phyloP scores from a whole-genome alignment of 2,329 filamentous ascomycete species.

The Penicillium palitans region DNA sequence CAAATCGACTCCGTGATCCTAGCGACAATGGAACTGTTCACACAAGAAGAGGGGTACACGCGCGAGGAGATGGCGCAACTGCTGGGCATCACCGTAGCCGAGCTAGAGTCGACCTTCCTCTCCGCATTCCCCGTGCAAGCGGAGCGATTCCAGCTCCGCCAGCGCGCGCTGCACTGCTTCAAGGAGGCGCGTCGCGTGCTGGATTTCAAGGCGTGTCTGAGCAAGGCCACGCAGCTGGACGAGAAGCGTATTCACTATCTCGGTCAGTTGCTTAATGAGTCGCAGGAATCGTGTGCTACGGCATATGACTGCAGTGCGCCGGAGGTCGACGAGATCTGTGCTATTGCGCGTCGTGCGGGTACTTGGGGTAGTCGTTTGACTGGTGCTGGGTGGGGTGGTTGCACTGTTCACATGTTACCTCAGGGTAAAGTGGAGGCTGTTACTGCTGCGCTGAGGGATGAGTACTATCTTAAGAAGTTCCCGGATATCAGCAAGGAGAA shows the following conservation, averaged over 20 bases:
- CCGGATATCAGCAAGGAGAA: constrained; percentile 70
- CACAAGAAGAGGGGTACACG: constrained; percentile 80
- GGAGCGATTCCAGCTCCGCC: constrained; percentile 80
- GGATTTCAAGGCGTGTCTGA: constrained; percentile 76
- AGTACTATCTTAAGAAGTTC: constrained; percentile 78
- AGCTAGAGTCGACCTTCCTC: constrained; percentile 76
- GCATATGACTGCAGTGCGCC: constrained; percentile 89
- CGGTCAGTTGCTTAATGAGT: constrained; percentile 82
- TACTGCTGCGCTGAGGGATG: constrained; percentile 70
- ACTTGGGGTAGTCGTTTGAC: constrained; percentile 84
- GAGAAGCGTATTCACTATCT: constrained; percentile 71
- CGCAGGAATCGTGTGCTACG: constrained; percentile 82
- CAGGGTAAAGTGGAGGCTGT: constrained; percentile 77
- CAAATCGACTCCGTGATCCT: constrained; percentile 74
- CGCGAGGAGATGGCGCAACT: constrained; percentile 76
- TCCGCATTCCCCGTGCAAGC: constrained; percentile 87
- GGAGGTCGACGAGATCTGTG: constrained; percentile 86
- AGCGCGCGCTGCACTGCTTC: constrained; percentile 89
- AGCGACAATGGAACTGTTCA: constrained; percentile 69
- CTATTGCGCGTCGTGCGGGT: constrained; percentile 73
- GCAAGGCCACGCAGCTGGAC: constrained; percentile 53
- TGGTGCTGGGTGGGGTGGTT: constrained; percentile 95
- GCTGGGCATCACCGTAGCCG: constrained; percentile 66
- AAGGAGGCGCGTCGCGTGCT: constrained; percentile 83
- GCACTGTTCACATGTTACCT: constrained; percentile 89